Evolutionary conservation across 805 yeast species (phyloP).

Genomic region (Wickerhamomyces subpelliculosus): DNA sequence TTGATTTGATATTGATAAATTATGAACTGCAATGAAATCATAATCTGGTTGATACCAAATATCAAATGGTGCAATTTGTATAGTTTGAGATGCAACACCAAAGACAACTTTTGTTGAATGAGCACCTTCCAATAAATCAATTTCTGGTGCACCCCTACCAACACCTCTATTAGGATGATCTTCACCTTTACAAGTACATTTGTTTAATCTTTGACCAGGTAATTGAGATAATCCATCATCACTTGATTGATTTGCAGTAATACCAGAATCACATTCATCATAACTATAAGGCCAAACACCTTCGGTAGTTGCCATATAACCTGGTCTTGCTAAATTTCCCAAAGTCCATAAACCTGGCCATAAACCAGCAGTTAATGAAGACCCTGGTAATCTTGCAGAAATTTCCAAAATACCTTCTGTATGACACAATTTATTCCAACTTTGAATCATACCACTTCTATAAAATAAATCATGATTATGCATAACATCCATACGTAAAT

Average conservation of each 20-base stretch:
- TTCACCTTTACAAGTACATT: slow-evolving; percentile 38
- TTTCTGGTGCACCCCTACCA: slow-evolving; percentile 46
- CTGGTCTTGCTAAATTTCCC: slow-evolving; percentile 45
- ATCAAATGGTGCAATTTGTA: slow-evolving; percentile 46
- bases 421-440: slow-evolving; percentile 41
- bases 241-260: slow-evolving; percentile 41
- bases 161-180: slow-evolving; percentile 41
- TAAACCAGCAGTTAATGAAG: slow-evolving; percentile 34
- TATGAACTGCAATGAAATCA: slow-evolving; percentile 35
- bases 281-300: slow-evolving; percentile 48
- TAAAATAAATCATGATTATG: slow-evolving; percentile 37
- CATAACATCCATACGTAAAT: slow-evolving; percentile 33
- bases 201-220: slow-evolving; percentile 37
- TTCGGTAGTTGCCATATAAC: slow-evolving; percentile 39
- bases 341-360: slow-evolving; percentile 48
- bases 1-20: slow-evolving; percentile 34
- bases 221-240: slow-evolving; percentile 40
- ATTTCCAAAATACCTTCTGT: slow-evolving; percentile 37
- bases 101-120: slow-evolving; percentile 23
- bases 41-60: slow-evolving; percentile 48
- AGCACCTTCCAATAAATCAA: slow-evolving; percentile 43
- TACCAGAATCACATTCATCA: slow-evolving; percentile 42
- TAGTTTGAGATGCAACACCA: slow-evolving; percentile 44
- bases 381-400: slow-evolving; percentile 36
- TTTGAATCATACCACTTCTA: slow-evolving; percentile 41